These are phyloP conservation scores for Beauveria sp. DNA, from an alignment of 2,329 filamentous ascomycete genomes.

Conservation along the genomic window DNA sequence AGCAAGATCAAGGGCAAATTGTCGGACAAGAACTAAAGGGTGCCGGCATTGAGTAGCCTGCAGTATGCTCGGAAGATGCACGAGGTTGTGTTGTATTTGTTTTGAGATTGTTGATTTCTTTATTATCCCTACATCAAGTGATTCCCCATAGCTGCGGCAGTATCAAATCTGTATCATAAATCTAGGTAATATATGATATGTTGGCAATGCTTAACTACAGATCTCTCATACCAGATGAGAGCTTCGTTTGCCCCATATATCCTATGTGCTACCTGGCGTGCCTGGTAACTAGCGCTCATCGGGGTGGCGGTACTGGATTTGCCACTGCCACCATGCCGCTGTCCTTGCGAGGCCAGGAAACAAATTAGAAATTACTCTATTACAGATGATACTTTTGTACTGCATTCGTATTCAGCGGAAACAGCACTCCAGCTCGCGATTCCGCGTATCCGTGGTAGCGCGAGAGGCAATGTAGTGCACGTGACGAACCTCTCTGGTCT, in stretches of 20 bases:
- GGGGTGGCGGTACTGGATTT: neutral
- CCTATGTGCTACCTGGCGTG: neutral
- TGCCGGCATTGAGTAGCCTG: neutral
- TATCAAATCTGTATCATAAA: conserved; percentile 22
- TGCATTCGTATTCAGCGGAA: neutral
- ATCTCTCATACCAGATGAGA: neutral
- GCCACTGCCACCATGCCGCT: neutral
- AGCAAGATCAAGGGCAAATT: conserved; percentile 46
- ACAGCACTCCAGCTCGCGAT: neutral
- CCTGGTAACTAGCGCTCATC: neutral
- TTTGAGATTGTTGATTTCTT: conserved; percentile 28
- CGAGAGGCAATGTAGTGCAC: neutral
- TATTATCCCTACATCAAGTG: conserved; percentile 28
- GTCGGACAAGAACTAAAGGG: conserved; percentile 22
- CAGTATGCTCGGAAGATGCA: neutral
- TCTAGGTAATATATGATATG: conserved; percentile 26
- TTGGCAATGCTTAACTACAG: conserved; percentile 9
- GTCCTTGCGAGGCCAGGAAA: neutral
- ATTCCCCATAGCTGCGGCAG: conserved; percentile 23
- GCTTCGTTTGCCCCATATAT: neutral
- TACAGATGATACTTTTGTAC: neutral
- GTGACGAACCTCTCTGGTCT: conserved; percentile 8
- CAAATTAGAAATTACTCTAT: no score
- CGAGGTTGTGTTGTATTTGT: neutral
- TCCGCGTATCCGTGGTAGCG: neutral